Percentiles rank a stretch among this genome's conserved stretches.
phyloP scores from a whole-genome alignment of 2,329 filamentous ascomycete genomes.

The Botryotinia calthae region DNA sequence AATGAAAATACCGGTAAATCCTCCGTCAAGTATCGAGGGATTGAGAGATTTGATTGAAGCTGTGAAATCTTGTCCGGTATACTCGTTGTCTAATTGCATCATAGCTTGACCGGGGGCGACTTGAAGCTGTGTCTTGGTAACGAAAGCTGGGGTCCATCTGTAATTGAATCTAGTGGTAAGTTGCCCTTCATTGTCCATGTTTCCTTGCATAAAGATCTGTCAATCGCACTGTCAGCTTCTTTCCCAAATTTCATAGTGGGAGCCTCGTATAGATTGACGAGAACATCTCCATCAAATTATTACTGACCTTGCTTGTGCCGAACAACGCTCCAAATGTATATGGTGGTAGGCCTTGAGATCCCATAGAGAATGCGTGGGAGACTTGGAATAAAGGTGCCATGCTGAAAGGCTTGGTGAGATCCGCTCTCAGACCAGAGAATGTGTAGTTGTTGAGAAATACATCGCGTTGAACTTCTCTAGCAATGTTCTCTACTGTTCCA shows the following conservation, averaged over 20 bases:
- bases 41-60: conserved; percentile 92
- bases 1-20: conserved; percentile 91
- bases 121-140: conserved; percentile 86
- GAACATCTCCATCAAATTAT: background rate
- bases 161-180: conserved; percentile 90
- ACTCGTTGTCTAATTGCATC: conserved; percentile 93
- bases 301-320: conserved; percentile 81
- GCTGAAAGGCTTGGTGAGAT: conserved; percentile 95
- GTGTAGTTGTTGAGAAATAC: conserved; percentile 95
- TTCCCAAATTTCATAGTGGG: background rate
- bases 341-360: conserved; percentile 81
- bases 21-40: conserved; percentile 89
- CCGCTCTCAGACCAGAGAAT: conserved; percentile 93
- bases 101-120: conserved; percentile 79
- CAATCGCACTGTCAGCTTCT: conserved; percentile 27
- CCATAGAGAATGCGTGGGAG: conserved; percentile 94
- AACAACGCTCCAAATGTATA: conserved; percentile 95
- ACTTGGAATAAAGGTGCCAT: conserved; percentile 93
- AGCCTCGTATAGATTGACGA: background rate
- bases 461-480: conserved; percentile 91
- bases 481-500: conserved; percentile 84
- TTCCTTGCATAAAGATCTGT: conserved; percentile 93
- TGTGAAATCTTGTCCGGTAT: conserved; percentile 88
- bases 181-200: conserved; percentile 86
- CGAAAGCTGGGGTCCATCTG: conserved; percentile 75